Evolutionary conservation across 225 moss, liverwort and hornwort genomes (phyloP), one percentile per base, ranked within the genome.

Genomic region (Pseudoscleropodium purum): DNA sequence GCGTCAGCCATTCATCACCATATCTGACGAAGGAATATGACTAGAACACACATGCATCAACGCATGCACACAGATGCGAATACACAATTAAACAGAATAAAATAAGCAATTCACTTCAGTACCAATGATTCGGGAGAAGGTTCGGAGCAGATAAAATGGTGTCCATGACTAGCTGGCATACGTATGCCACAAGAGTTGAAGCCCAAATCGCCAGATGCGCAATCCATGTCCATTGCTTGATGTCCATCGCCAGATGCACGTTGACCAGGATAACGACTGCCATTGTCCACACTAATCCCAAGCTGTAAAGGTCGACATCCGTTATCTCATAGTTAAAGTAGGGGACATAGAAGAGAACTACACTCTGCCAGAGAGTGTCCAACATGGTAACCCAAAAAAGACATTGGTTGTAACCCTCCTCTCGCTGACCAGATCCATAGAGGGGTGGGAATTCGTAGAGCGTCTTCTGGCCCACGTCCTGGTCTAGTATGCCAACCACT

Each of bases 301-400:
- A 89, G 64, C 98, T 87, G 61, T 93, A 96, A 6, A 97, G 87
- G 85, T 95, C 97, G 30, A 95, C 90, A 84, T 96, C 92, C 45
- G 93, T 91, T 30, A 33, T 57, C 16, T 62, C 13, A 66, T 96
- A 98, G 45, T 92, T 92, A 66, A 98, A 86, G 82, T 93, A 98
- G 34, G 97, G 97, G 74, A 97, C 85, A 61, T 95, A 96, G 61
- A 97, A 98, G 80, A 98, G 94, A 74, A 96, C 94, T 49, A 97
- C n/a, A 89, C 98, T 98, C 87, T 98, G 98, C 96, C 96, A 98
- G 29, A 97, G 88, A 31, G 96, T 95, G 85, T 98, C 98, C 79
- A 95, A 62, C 97, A 98, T 98, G 84, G 95, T 95, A 30, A 92
- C 37, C 98, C 98, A 97, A 69, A 98, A 98, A 41, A 97, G 95